Evolutionary conservation across 83 land plant genomes (phyloP).

Genomic region (Diphasiastrum complanatum): DNA sequence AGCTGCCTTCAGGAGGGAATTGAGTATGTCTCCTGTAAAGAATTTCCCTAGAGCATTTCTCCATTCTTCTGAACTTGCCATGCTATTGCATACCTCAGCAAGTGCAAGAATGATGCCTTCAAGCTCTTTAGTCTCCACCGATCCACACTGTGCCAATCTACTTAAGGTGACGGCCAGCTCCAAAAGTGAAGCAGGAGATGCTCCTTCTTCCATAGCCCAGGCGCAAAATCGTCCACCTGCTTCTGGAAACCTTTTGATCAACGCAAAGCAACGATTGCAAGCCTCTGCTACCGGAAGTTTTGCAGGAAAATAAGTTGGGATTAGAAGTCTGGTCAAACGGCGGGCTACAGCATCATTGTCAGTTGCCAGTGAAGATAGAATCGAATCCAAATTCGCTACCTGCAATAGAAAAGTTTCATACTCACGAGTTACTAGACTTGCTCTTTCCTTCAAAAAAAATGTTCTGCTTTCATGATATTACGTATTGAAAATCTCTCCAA

Average conservation of each 20-base stretch:
- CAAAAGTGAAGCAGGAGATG: constrained; percentile 46
- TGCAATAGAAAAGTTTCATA: no score
- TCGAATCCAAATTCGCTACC: constrained; percentile 52
- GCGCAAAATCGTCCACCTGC: constrained; percentile 81
- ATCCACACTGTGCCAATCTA: constrained; percentile 8
- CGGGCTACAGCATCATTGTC: constrained; percentile 52
- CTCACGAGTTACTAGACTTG: no score
- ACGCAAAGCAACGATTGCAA: constrained; percentile 58
- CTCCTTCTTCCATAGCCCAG: constrained; percentile 59
- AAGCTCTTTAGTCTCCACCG: constrained; percentile 28
- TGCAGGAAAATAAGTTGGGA: constrained; percentile 74
- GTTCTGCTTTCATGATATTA: no score
- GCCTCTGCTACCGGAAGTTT: constrained; percentile 46
- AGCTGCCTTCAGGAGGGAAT: constrained; percentile 39
- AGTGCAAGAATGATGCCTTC: constrained; percentile 51
- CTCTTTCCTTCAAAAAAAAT: no score
- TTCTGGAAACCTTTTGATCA: constrained; percentile 61
- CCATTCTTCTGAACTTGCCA: constrained; percentile 29
- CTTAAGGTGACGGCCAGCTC: constrained; percentile 48
- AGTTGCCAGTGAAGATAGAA: constrained; percentile 54
- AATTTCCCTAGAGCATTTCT: constrained; percentile 33
- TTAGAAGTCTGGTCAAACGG: constrained; percentile 55
- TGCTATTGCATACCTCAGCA: constrained; percentile 29
- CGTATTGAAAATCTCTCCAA: no score
- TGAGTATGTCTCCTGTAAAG: constrained; percentile 39